Evolutionary conservation across 192 early-diverging fungal species (phyloP).

Genomic region (Gaertneriomyces sp.): DNA sequence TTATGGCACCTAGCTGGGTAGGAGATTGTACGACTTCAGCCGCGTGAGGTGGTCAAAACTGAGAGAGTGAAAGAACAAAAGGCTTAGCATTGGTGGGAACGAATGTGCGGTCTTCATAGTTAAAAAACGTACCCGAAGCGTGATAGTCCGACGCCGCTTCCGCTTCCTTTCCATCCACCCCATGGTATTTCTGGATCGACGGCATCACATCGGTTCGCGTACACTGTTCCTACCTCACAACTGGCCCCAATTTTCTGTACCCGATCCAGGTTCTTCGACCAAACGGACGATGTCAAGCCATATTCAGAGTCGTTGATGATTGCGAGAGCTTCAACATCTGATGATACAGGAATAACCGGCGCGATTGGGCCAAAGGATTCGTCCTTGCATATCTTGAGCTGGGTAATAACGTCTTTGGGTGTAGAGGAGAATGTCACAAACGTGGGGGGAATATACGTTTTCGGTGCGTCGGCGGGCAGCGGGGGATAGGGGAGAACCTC

Average conservation of each 20-base stretch:
- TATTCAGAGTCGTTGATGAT: slow-evolving; percentile 80
- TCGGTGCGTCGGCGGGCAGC: too few relatives aligned
- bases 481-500: too few relatives aligned
- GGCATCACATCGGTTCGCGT: slow-evolving; percentile 82
- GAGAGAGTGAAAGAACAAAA: neutral
- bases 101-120: neutral
- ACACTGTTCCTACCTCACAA: slow-evolving; percentile 68
- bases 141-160: slow-evolving; percentile 66
- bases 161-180: slow-evolving; percentile 74
- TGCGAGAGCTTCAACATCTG: slow-evolving; percentile 69
- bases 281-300: slow-evolving; percentile 76
- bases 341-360: slow-evolving; percentile 59
- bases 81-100: neutral
- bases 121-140: slow-evolving; percentile 49
- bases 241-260: slow-evolving; percentile 55
- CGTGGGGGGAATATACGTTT: too few relatives aligned
- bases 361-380: slow-evolving; percentile 83
- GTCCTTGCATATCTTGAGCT: slow-evolving; percentile 31
- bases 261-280: slow-evolving; percentile 63
- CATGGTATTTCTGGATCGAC: slow-evolving; percentile 77
- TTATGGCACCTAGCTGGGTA: too few relatives aligned
- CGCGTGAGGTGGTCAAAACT: slow-evolving; percentile 63
- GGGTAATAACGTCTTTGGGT: too few relatives aligned
- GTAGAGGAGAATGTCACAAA: too few relatives aligned
- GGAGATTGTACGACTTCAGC: neutral